These are phyloP conservation scores for Ophiostoma sp. DNA, from an alignment of 2,329 filamentous ascomycete species.

Conservation along the genomic window DNA sequence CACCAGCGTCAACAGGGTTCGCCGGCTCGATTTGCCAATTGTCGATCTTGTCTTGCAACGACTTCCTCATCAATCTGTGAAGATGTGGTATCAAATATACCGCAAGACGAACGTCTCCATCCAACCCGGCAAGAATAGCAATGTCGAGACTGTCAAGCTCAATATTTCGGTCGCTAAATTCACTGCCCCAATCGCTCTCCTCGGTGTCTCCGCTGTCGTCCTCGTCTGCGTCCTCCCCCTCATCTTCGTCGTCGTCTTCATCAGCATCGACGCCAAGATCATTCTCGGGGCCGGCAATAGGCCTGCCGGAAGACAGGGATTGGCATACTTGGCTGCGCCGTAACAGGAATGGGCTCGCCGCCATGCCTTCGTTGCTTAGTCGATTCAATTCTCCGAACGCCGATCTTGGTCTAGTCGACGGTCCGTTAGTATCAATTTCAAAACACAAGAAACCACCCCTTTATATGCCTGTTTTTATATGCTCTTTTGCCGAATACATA, in stretches of 20 bases:
- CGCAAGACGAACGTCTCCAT: constrained; percentile 32
- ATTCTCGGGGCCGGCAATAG: background rate
- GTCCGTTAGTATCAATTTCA: background rate
- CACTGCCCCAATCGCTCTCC: background rate
- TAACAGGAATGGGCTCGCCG: background rate
- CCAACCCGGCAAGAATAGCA: constrained; percentile 32
- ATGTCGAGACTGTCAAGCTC: constrained; percentile 33
- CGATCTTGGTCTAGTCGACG: background rate
- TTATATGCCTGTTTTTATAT: background rate
- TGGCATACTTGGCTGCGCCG: constrained; percentile 21
- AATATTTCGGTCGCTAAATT: background rate
- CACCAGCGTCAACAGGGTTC: background rate
- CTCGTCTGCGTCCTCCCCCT: constrained; percentile 27
- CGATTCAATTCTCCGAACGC: background rate
- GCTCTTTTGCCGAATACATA: constrained; percentile 18
- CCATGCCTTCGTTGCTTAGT: constrained; percentile 5
- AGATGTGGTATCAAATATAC: constrained; percentile 33
- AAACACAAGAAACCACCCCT: background rate
- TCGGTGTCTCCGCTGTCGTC: constrained; percentile 32
- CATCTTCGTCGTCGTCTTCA: background rate
- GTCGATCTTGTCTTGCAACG: constrained; percentile 32
- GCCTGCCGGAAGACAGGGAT: background rate
- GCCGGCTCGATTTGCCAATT: constrained; percentile 29
- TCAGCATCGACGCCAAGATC: background rate
- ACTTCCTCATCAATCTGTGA: constrained; percentile 30